These are phyloP conservation scores for Amphicarpaea edgeworthii DNA, from an alignment of 306 rosid genomes.

Conservation along the genomic window DNA sequence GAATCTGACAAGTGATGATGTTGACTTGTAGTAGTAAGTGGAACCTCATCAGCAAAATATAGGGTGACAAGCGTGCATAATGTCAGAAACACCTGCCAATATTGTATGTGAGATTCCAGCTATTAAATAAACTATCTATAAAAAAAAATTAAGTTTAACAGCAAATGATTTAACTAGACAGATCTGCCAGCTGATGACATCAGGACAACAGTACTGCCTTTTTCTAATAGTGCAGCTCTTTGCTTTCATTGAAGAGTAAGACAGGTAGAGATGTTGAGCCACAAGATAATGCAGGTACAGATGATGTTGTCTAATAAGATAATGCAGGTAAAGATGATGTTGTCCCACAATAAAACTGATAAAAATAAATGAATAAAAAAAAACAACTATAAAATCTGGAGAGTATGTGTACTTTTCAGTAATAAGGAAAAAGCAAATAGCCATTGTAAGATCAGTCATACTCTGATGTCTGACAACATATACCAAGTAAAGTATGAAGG, in stretches of 20 bases:
- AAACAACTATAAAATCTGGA: constrained; percentile 15
- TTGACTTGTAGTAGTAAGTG: constrained; percentile 63
- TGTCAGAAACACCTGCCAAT: constrained; percentile 81
- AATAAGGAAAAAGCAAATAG: neutral
- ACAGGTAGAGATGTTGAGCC: neutral
- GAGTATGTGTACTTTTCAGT: neutral
- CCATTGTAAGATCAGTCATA: constrained; percentile 30
- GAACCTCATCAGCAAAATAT: constrained; percentile 95
- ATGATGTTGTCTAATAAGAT: neutral
- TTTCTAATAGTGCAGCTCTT: neutral
- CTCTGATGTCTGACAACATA: constrained; percentile 27
- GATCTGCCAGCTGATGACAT: constrained; percentile 28
- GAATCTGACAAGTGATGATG: constrained; percentile 70
- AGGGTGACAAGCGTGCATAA: constrained; percentile 85
- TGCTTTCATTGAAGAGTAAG: constrained; percentile 21
- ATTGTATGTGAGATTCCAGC: constrained; percentile 39
- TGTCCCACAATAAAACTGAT: constrained; percentile 10
- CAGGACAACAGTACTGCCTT: constrained; percentile 13
- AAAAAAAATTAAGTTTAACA: constrained; percentile 15
- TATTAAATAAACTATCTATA: constrained; percentile 17
- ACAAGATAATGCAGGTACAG: neutral
- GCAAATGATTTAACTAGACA: constrained; percentile 24
- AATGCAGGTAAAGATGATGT: constrained; percentile 7
- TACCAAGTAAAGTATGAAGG: constrained; percentile 23
- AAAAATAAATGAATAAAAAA: neutral